These are phyloP conservation scores for Colletotrichum incanum DNA, from an alignment of 2,329 filamentous ascomycete genomes.

Conservation along the genomic window DNA sequence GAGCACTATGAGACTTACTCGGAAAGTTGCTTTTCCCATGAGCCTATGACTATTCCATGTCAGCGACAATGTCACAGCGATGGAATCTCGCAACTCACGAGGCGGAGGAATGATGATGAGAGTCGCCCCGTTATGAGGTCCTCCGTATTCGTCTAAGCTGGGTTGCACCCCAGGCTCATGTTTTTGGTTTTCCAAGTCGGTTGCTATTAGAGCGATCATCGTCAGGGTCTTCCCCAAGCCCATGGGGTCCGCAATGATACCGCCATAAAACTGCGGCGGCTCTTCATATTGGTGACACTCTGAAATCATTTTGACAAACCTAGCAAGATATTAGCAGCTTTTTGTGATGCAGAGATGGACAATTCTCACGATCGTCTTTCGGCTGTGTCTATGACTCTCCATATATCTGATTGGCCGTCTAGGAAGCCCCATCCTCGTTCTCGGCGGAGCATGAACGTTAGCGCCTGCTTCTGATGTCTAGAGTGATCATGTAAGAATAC, in stretches of 20 bases:
- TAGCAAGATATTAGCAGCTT: neutral
- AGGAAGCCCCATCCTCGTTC: no score
- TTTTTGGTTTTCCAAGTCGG: neutral
- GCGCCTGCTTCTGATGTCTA: no score
- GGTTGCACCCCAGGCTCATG: neutral
- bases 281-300: neutral
- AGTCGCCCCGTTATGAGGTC: neutral
- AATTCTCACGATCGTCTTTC: no score
- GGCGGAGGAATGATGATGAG: neutral
- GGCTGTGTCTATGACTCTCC: no score
- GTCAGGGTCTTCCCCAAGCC: neutral
- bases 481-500: no score
- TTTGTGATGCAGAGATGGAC: neutral
- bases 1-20: neutral
- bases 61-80: neutral
- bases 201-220: neutral
- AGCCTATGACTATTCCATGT: neutral
- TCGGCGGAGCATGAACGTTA: no score
- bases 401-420: no score
- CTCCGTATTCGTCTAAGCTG: neutral
- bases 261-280: neutral
- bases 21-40: neutral
- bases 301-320: neutral
- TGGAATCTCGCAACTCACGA: neutral
- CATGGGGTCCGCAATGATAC: neutral